Conservation (phyloP, 129 eudicot species). For the Chrysanthemum seticuspe region DNA sequence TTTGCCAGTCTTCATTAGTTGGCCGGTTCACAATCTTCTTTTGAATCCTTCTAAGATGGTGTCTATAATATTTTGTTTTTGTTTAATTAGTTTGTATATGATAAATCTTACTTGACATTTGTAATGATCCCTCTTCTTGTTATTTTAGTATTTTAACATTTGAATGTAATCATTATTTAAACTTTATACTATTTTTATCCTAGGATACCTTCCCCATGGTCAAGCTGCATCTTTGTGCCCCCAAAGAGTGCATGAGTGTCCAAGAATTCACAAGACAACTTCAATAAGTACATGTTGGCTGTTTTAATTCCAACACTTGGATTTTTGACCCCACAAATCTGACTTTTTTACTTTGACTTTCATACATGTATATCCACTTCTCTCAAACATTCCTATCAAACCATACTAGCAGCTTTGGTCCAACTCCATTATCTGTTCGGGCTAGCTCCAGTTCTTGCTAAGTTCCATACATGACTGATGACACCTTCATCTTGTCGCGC, state of each 20-base stretch:
- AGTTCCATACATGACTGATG: no score
- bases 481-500: background rate
- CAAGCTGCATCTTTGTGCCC: constrained; percentile 35
- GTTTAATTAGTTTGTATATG: no score
- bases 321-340: constrained; percentile 36
- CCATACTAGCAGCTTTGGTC: constrained; percentile 17
- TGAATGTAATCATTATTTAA: background rate
- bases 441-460: no score
- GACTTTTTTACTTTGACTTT: constrained; percentile 9
- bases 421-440: background rate
- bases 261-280: constrained; percentile 37
- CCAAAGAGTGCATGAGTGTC: constrained; percentile 44
- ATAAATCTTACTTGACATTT: background rate
- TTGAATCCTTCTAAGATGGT: no score
- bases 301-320: constrained; percentile 22
- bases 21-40: no score
- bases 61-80: no score
- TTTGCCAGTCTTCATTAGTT: no score
- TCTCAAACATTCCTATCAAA: constrained; percentile 22
- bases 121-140: constrained; percentile 15
- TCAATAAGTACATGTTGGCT: constrained; percentile 39
- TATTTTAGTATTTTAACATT: background rate
- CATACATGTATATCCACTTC: constrained; percentile 20
- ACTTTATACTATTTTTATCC: constrained; percentile 27
- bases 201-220: constrained; percentile 43